phyloP scores from a whole-genome alignment of 768 basidiomycete species.

The Panaeolus cyanescens region DNA sequence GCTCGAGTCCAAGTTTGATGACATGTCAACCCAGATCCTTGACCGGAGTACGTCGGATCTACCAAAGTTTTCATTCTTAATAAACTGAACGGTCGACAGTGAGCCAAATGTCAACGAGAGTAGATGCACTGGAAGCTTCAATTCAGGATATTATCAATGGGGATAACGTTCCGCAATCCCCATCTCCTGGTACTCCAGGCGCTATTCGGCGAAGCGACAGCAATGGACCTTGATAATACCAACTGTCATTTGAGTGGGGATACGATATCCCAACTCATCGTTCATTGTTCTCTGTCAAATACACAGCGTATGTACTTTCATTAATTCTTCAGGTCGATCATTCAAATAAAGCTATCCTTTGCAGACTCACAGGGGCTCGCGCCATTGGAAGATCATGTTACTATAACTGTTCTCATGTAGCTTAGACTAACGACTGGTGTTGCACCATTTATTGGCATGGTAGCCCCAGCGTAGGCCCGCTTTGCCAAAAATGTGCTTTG shows the following conservation, averaged over 20 bases:
- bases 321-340: background rate
- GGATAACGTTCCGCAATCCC: constrained; percentile 68
- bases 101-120: constrained; percentile 90
- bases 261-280: background rate
- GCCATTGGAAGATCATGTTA: background rate
- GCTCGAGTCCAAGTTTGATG: constrained; percentile 88
- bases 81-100: constrained; percentile 46
- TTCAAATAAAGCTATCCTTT: constrained; percentile 3
- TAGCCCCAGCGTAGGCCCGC: background rate
- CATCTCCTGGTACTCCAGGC: constrained; percentile 43
- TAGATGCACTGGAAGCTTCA: constrained; percentile 85
- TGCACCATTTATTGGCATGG: background rate
- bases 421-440: background rate
- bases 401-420: background rate
- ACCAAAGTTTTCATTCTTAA: constrained; percentile 5
- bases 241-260: background rate
- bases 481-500: background rate
- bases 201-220: constrained; percentile 47
- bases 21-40: constrained; percentile 90
- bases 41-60: constrained; percentile 64
- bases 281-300: background rate
- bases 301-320: background rate
- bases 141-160: constrained; percentile 92
- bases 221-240: background rate
- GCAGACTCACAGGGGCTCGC: background rate